Evolutionary conservation across 352 stramenopile species (phyloP).

Genomic region (Pelagophyceae sp.): DNA sequence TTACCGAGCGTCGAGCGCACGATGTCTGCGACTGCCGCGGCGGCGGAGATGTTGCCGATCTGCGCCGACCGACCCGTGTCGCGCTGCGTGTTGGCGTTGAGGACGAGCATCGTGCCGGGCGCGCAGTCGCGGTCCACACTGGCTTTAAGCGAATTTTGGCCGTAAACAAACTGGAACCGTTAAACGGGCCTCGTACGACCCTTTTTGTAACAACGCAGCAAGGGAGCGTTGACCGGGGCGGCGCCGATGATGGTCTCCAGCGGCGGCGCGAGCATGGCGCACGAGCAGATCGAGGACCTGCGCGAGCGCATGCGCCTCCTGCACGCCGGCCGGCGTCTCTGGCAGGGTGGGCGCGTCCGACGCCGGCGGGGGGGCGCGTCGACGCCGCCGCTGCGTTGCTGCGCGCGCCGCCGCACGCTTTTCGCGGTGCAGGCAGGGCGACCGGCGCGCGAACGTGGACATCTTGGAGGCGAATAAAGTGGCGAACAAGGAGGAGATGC

Average conservation of each 20-base stretch:
- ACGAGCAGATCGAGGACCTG: conserved; percentile 41
- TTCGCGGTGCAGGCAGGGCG: conserved; percentile 42
- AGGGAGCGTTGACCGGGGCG: neutral
- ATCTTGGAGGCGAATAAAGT: conserved; percentile 56
- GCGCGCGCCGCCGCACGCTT: neutral
- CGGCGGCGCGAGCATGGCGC: neutral
- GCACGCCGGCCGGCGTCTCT: conserved; percentile 28
- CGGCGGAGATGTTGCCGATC: conserved; percentile 94
- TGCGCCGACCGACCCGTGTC: conserved; percentile 94
- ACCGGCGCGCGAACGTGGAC: conserved; percentile 39
- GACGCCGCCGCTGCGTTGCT: neutral
- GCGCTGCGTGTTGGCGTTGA: conserved; percentile 90
- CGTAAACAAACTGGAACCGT: too few relatives aligned
- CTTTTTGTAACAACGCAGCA: neutral
- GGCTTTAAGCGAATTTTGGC: too few relatives aligned
- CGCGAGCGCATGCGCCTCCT: conserved; percentile 39
- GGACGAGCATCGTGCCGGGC: conserved; percentile 17
- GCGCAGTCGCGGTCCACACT: too few relatives aligned
- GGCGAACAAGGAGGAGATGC: conserved; percentile 75
- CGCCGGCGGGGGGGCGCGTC: too few relatives aligned
- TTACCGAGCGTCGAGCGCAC: conserved; percentile 11
- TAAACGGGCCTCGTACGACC: neutral
- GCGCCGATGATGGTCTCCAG: neutral
- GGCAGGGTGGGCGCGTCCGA: too few relatives aligned
- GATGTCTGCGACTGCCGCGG: conserved; percentile 47